These are phyloP conservation scores for Cladorrhinum sp. DNA, from an alignment of 2,329 filamentous ascomycete genomes.

Conservation along the genomic window DNA sequence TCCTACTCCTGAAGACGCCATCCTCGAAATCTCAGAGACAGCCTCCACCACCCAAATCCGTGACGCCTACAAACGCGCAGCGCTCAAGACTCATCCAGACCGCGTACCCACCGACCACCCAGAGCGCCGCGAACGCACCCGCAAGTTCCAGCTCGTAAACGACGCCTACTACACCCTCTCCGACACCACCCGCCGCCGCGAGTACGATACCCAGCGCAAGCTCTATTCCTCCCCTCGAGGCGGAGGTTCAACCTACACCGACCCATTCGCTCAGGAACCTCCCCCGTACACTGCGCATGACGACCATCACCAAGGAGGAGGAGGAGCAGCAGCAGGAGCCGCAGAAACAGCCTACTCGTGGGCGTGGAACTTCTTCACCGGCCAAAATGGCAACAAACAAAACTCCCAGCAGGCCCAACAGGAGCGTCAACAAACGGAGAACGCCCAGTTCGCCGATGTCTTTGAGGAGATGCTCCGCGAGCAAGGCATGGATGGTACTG, in stretches of 20 bases:
- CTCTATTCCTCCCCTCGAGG: constrained; percentile 42
- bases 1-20: constrained; percentile 56
- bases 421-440: constrained; percentile 51
- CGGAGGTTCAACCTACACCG: constrained; percentile 33
- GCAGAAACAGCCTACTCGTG: constrained; percentile 63
- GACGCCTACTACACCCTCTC: constrained; percentile 61
- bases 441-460: constrained; percentile 81
- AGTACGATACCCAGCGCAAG: constrained; percentile 75
- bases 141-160: constrained; percentile 47
- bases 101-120: constrained; percentile 81
- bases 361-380: constrained; percentile 64
- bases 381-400: constrained; percentile 13
- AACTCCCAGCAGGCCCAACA: constrained; percentile 35
- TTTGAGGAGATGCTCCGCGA: constrained; percentile 91
- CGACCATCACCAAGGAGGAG: constrained; percentile 33
- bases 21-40: constrained; percentile 69
- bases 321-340: constrained; percentile 33
- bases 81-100: constrained; percentile 90
- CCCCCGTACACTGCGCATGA: constrained; percentile 39
- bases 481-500: constrained; percentile 66
- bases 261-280: constrained; percentile 47
- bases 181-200: constrained; percentile 69
- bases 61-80: constrained; percentile 93
- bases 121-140: constrained; percentile 76
- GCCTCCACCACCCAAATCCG: constrained; percentile 82